These are phyloP conservation scores for Penicillium sp. DNA, from an alignment of 2,329 filamentous ascomycete genomes.

Conservation along the genomic window DNA sequence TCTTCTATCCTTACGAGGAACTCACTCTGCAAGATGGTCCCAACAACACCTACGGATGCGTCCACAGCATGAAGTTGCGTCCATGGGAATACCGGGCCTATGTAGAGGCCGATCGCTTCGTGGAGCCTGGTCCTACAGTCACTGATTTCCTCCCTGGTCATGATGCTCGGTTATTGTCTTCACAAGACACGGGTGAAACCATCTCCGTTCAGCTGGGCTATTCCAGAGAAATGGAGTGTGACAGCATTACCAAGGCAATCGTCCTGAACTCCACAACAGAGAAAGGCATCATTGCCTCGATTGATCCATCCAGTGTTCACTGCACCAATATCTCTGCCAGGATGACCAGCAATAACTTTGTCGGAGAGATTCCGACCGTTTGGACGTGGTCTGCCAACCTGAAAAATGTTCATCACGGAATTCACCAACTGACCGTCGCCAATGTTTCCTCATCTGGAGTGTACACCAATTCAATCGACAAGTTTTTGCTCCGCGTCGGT, in stretches of 20 bases:
- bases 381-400: constrained; percentile 54
- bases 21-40: not conserved
- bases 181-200: constrained; percentile 49
- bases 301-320: constrained; percentile 43
- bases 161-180: constrained; percentile 43
- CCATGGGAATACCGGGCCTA: constrained; percentile 51
- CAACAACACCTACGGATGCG: not conserved
- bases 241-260: constrained; percentile 47
- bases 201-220: constrained; percentile 51
- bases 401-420: constrained; percentile 54
- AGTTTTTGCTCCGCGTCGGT: not conserved
- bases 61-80: not conserved
- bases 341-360: constrained; percentile 30
- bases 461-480: not conserved
- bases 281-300: constrained; percentile 38
- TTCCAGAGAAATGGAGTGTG: constrained; percentile 57
- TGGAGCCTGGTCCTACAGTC: constrained; percentile 51
- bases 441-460: constrained; percentile 16
- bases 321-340: constrained; percentile 42
- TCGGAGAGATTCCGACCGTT: constrained; percentile 50
- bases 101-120: constrained; percentile 49
- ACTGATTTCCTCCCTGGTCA: constrained; percentile 59
- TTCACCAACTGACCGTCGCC: constrained; percentile 54
- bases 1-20: constrained; percentile 58
- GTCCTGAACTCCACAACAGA: constrained; percentile 51